phyloP scores from a whole-genome alignment of 805 yeast species.

The Starmerella apis region DNA sequence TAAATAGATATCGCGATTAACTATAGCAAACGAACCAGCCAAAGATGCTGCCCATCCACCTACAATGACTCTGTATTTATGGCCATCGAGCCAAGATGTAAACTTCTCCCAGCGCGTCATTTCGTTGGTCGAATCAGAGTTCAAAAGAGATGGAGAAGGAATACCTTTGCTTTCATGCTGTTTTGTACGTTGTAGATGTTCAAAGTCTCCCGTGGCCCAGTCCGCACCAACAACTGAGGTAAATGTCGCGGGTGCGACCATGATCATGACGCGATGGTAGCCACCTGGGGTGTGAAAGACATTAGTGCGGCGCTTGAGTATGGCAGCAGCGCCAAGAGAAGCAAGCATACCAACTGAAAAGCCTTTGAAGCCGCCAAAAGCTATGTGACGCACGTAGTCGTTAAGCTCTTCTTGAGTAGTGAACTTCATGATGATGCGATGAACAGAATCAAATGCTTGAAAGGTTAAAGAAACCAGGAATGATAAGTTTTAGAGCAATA shows the following conservation, averaged over 20 bases:
- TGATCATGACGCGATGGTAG: constrained; percentile 45
- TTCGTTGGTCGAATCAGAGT: background rate
- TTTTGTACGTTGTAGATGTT: constrained; percentile 42
- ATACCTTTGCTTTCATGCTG: background rate
- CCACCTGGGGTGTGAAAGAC: constrained; percentile 24
- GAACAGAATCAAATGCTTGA: background rate
- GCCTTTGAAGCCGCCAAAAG: constrained; percentile 46
- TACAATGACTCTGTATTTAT: constrained; percentile 40
- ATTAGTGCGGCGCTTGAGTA: constrained; percentile 37
- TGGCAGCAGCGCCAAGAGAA: constrained; percentile 42
- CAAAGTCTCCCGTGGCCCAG: constrained; percentile 56
- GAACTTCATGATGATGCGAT: constrained; percentile 46
- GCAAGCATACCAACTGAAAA: constrained; percentile 51
- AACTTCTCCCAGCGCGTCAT: background rate
- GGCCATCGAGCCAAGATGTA: constrained; percentile 8
- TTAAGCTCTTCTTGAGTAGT: constrained; percentile 53
- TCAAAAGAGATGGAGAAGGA: background rate
- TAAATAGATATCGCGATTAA: constrained; percentile 64
- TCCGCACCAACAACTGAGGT: constrained; percentile 58
- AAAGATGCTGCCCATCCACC: constrained; percentile 72
- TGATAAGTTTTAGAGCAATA: background rate
- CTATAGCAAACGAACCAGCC: constrained; percentile 67
- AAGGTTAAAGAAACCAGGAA: background rate
- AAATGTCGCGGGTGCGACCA: constrained; percentile 57
- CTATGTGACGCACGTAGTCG: constrained; percentile 50